Percentiles rank a stretch among this genome's conserved stretches.
These are phyloP conservation scores for Ophiostoma sp. DNA, from an alignment of 2,329 filamentous ascomycete genomes.

Conservation along the genomic window DNA sequence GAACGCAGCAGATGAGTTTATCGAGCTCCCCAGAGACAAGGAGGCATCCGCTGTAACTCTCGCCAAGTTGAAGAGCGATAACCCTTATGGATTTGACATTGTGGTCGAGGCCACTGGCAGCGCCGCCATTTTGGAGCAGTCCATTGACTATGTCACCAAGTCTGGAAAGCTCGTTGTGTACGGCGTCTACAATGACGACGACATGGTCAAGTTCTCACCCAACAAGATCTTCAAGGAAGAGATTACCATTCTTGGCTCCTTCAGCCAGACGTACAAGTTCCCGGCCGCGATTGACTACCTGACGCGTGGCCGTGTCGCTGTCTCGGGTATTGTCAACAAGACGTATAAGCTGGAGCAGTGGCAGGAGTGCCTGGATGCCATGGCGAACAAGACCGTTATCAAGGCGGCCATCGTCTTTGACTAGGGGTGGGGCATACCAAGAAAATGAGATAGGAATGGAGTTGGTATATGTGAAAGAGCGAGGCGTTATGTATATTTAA, in stretches of 20 bases:
- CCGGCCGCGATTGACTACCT: constrained; percentile 55
- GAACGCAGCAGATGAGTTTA: constrained; percentile 55
- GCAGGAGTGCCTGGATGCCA: constrained; percentile 67
- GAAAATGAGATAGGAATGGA: neutral
- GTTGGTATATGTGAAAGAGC: neutral
- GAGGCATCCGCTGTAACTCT: constrained; percentile 53
- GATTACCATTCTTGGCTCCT: constrained; percentile 71
- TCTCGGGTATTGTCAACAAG: constrained; percentile 68
- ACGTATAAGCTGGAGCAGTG: constrained; percentile 72
- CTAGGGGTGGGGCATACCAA: constrained; percentile 36
- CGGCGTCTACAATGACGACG: constrained; percentile 64
- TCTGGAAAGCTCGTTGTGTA: constrained; percentile 73
- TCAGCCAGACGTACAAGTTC: constrained; percentile 74
- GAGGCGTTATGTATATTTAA: neutral
- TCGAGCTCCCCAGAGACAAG: constrained; percentile 56
- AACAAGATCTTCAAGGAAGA: constrained; percentile 68
- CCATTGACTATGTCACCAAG: constrained; percentile 70
- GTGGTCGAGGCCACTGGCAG: constrained; percentile 70
- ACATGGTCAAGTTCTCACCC: constrained; percentile 67
- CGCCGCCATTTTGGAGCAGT: constrained; percentile 66
- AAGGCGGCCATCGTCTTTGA: constrained; percentile 74
- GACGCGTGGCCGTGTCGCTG: constrained; percentile 60
- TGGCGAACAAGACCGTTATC: constrained; percentile 71
- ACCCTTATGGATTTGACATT: constrained; percentile 73
- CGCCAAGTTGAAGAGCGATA: constrained; percentile 60